Conservation (phyloP, 495 filamentous ascomycete species). For the Aspergillus funiculosus region DNA sequence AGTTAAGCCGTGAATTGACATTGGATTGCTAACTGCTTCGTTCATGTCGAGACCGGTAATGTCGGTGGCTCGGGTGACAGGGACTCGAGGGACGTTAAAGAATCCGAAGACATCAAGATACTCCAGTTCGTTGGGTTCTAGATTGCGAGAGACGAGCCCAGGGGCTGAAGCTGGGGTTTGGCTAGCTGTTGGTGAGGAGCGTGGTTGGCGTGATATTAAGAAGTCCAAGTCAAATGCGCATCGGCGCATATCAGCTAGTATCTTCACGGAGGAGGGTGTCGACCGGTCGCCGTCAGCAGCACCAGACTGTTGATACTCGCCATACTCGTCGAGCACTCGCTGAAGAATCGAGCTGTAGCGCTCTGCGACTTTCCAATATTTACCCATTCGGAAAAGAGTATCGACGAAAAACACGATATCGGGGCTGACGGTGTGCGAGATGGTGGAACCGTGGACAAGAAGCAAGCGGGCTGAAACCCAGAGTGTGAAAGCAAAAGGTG, state of each 20-base stretch:
- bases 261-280: slow-evolving; percentile 75
- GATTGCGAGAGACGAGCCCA: slow-evolving; percentile 46
- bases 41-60: slow-evolving; percentile 27
- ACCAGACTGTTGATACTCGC: slow-evolving; percentile 62
- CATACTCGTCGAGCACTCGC: slow-evolving; percentile 77
- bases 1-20: slow-evolving; percentile 41
- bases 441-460: slow-evolving; percentile 81
- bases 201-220: slow-evolving; percentile 75
- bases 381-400: slow-evolving; percentile 70
- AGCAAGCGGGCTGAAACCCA: slow-evolving; percentile 88
- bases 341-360: slow-evolving; percentile 75
- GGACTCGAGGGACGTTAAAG: slow-evolving; percentile 80
- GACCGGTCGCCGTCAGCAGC: slow-evolving; percentile 56
- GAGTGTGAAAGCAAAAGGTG: slow-evolving; percentile 81
- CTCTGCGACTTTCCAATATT: slow-evolving; percentile 76
- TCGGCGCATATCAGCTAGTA: slow-evolving; percentile 82
- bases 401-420: slow-evolving; percentile 76
- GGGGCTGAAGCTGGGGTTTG: slow-evolving; percentile 34
- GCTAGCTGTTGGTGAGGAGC: slow-evolving; percentile 39
- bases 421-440: slow-evolving; percentile 71
- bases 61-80: slow-evolving; percentile 34
- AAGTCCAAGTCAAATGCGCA: slow-evolving; percentile 81
- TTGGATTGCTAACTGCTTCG: slow-evolving; percentile 33
- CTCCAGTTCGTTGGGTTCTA: slow-evolving; percentile 75
- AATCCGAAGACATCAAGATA: slow-evolving; percentile 93